Evolutionary conservation across 306 rosid genomes (phyloP).

Genomic region (Dryas octopetala): DNA sequence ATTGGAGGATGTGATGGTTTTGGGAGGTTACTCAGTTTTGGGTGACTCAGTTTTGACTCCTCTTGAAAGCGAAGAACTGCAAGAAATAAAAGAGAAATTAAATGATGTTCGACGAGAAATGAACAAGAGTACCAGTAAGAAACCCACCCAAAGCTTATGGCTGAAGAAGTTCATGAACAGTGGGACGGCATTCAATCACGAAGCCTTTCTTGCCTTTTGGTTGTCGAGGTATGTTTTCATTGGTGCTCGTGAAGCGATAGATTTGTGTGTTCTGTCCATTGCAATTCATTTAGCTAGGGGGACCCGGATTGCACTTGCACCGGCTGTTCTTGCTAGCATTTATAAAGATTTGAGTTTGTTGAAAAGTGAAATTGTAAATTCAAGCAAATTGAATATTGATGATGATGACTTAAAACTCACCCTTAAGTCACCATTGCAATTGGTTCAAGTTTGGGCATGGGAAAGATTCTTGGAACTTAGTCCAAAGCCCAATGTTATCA

Average conservation of each 20-base stretch:
- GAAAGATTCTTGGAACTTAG: slow-evolving; percentile 10
- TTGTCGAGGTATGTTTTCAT: slow-evolving; percentile 41
- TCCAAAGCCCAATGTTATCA: neutral
- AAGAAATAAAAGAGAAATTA: slow-evolving; percentile 24
- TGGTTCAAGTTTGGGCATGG: slow-evolving; percentile 33
- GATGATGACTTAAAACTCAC: neutral
- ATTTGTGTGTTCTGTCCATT: slow-evolving; percentile 20
- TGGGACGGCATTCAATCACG: slow-evolving; percentile 51
- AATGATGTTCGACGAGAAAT: neutral
- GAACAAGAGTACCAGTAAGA: too few relatives aligned
- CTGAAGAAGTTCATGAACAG: slow-evolving; percentile 25
- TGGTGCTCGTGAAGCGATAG: neutral
- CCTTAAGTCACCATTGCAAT: slow-evolving; percentile 15
- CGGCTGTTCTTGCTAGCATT: slow-evolving; percentile 14
- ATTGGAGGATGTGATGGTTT: slow-evolving; percentile 26
- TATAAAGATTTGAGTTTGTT: slow-evolving; percentile 17
- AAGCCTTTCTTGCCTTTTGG: slow-evolving; percentile 54
- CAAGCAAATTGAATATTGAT: neutral
- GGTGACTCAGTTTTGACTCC: slow-evolving; percentile 32
- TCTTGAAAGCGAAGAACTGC: slow-evolving; percentile 28
- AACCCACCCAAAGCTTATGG: slow-evolving; percentile 12
- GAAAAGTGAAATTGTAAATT: neutral
- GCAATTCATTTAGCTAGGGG: slow-evolving; percentile 26
- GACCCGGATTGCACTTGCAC: slow-evolving; percentile 17
- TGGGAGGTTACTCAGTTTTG: slow-evolving; percentile 41